phyloP scores from a whole-genome alignment of 2,329 filamentous ascomycete genomes.

The Diaporthe longicolla region DNA sequence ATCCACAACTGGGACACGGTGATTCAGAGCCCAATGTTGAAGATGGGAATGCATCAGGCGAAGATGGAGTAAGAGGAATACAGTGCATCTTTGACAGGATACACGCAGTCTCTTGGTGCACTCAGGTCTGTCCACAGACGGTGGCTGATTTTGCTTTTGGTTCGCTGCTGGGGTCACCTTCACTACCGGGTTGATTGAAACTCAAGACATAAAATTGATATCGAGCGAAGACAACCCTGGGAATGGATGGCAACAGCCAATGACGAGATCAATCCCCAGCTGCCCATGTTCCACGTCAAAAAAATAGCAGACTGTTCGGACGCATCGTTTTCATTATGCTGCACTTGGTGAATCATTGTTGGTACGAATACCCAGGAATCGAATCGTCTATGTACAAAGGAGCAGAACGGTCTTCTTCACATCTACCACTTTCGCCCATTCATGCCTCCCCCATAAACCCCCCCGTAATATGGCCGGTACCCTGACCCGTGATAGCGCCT shows the following conservation, averaged over 20 bases:
- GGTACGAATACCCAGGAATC: too few relatives aligned
- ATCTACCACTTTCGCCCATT: conserved; percentile 25
- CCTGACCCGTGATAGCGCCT: conserved; percentile 1
- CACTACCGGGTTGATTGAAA: too few relatives aligned
- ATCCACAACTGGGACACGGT: background rate
- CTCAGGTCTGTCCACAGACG: too few relatives aligned
- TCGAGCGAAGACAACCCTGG: background rate
- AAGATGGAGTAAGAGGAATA: background rate
- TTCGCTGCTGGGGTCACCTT: too few relatives aligned
- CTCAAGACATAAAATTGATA: too few relatives aligned
- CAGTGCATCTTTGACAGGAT: too few relatives aligned
- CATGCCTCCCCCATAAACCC: conserved; percentile 10
- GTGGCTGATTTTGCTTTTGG: too few relatives aligned
- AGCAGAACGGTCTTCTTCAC: background rate
- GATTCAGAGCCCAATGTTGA: background rate
- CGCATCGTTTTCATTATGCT: background rate
- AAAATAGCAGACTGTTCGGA: background rate
- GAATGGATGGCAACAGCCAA: background rate
- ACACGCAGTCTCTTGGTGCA: background rate
- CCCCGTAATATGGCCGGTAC: conserved; percentile 9
- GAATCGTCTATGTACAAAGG: background rate
- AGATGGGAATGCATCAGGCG: background rate
- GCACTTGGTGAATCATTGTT: background rate
- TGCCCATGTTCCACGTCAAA: background rate
- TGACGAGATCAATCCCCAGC: background rate